These are phyloP conservation scores for Hypoxylon crocopeplum DNA, from an alignment of 495 filamentous ascomycete genomes.

Conservation along the genomic window DNA sequence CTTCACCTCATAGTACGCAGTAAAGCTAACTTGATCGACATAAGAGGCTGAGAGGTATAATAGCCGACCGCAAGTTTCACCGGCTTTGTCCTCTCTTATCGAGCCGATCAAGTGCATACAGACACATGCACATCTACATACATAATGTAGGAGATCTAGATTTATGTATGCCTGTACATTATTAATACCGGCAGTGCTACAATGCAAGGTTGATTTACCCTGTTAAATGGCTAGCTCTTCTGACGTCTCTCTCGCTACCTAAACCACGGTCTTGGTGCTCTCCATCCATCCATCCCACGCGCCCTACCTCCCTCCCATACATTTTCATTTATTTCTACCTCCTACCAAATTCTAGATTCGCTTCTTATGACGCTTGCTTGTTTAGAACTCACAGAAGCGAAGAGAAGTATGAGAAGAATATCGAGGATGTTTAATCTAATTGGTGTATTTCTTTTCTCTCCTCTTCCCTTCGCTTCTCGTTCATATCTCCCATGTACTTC, in stretches of 20 bases:
- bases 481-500: no score
- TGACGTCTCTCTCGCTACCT: slow-evolving; percentile 29
- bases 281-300: not conserved
- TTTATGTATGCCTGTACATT: not conserved
- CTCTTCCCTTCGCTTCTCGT: no score
- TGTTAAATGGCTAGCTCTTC: slow-evolving; percentile 6
- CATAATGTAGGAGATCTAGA: no score
- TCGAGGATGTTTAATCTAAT: slow-evolving; percentile 9
- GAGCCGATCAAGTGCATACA: no score
- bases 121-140: no score
- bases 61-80: slow-evolving; percentile 13
- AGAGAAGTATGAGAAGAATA: slow-evolving; percentile 19
- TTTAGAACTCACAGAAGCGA: slow-evolving; percentile 4
- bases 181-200: slow-evolving; percentile 20
- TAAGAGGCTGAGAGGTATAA: slow-evolving; percentile 23
- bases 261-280: slow-evolving; percentile 29
- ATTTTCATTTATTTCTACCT: not conserved
- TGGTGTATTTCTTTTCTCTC: no score
- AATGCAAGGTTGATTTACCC: slow-evolving; percentile 8
- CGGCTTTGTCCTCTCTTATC: not conserved
- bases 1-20: not conserved
- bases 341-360: not conserved
- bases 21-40: slow-evolving; percentile 7
- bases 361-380: slow-evolving; percentile 23
- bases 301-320: not conserved